phyloP scores from a whole-genome alignment of 768 basidiomycete genomes.

The Sporobolomyces roseus region DNA sequence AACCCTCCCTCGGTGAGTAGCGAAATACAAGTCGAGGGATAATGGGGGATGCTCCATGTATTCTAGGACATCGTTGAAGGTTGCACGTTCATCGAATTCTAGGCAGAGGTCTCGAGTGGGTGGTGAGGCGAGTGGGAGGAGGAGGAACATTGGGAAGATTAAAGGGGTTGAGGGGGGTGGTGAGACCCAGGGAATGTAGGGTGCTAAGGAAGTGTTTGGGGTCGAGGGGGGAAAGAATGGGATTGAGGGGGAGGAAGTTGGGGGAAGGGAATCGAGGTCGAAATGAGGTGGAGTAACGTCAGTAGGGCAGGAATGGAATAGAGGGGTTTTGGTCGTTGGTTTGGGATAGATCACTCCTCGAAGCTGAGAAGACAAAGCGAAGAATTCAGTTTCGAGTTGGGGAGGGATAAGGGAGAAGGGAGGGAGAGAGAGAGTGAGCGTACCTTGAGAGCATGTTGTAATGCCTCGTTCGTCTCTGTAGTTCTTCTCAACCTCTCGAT shows the following conservation, averaged over 20 bases:
- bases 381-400: no score
- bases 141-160: conserved; percentile 77
- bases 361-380: conserved; percentile 63
- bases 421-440: no score
- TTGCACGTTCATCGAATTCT: conserved; percentile 76
- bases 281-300: conserved; percentile 51
- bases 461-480: no score
- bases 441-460: no score
- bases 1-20: conserved; percentile 68
- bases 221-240: conserved; percentile 1
- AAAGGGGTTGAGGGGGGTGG: conserved; percentile 59
- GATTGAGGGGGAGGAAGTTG: conserved; percentile 43
- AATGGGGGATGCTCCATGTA: conserved; percentile 66
- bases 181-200: conserved; percentile 37
- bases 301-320: conserved; percentile 54
- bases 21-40: conserved; percentile 68
- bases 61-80: conserved; percentile 71
- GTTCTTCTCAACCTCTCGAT: conserved; percentile 55
- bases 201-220: neutral
- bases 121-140: conserved; percentile 77
- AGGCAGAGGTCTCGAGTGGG: conserved; percentile 79
- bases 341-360: conserved; percentile 64
- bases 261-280: conserved; percentile 47
- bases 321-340: conserved; percentile 43
- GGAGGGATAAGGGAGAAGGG: no score